Evolutionary conservation across 2,329 filamentous ascomycete genomes (phyloP), one percentile per base, ranked within the genome.

Genomic region (Fusarium praegraminearum): DNA sequence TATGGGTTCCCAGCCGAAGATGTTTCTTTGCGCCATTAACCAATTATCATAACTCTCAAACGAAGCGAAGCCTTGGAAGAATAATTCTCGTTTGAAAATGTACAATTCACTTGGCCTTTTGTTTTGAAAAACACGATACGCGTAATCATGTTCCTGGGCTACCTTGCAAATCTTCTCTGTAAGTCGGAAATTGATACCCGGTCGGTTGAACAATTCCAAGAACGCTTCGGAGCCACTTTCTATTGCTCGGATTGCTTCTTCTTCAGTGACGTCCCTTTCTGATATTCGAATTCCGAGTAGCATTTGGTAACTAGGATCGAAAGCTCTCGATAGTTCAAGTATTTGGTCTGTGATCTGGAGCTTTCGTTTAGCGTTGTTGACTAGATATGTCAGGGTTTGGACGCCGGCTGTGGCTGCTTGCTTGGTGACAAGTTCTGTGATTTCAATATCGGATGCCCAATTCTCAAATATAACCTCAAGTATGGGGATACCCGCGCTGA

Each of bases 401-500:
- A 15, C 5, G 7, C 47, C n/a, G 3, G 16, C 11, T 4, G 28
- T 16, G 6, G 32, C 20, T 8, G 43, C 57, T 11, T 28, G 7
- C 2, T 7, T 7, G 2, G 30, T 55, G 1, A 47, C 16, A 3
- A 15, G 8, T 13, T 59, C 49, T 13, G 56, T 26, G 2, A 33
- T 36, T n/a, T 36, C n/a, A 2, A 44, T n/a, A 6, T 41, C 15
- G 4, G 16, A n/a, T 20, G 13, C 18, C 47, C 33, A 43, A 7
- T 22, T 13, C 10, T 47, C 20, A 7, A 44, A 22, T 1, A 62
- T 3, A 1, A 22, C 3, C 12, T 52, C 33, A 4, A 59, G 6
- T 15, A 11, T 10, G 1, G n/a, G 9, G 3, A 56, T 28, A 1
- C 40, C 33, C 0, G 4, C 16, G 8, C 15, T 9, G 1, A 26